Percentiles rank a stretch among this genome's conserved stretches.
Conservation (phyloP, 73 alveolate genomes). For the Symbiodinium natans region DNA sequence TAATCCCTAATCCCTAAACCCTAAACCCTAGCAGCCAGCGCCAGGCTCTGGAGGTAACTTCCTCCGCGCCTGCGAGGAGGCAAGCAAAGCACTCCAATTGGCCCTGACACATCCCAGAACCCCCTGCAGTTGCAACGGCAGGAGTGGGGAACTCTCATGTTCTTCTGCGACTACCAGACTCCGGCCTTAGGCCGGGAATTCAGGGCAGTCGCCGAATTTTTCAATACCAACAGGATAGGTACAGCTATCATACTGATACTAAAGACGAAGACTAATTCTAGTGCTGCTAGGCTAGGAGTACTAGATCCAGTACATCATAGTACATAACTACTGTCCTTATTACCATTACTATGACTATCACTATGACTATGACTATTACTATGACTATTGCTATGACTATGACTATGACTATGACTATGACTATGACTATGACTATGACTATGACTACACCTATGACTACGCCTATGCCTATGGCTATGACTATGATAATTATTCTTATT, state of each 20-base stretch:
- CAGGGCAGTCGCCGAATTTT: too few species aligned
- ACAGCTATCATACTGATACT: too few species aligned
- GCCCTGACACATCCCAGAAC: background rate
- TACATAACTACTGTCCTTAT: too few species aligned
- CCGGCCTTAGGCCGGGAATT: slow-evolving; percentile 53
- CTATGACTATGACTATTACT: background rate
- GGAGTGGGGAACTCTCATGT: slow-evolving; percentile 94
- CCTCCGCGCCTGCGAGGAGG: slow-evolving; percentile 93
- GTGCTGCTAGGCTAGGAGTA: too few species aligned
- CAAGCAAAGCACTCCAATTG: background rate
- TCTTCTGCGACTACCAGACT: slow-evolving; percentile 93
- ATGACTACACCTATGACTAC: background rate
- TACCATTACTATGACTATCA: background rate
- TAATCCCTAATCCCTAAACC: too few species aligned
- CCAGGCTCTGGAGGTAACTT: slow-evolving; percentile 91
- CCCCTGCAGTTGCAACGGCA: background rate
- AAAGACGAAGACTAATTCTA: too few species aligned
- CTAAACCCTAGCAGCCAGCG: background rate
- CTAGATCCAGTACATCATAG: too few species aligned
- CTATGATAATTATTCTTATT: too few species aligned
- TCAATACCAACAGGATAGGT: too few species aligned
- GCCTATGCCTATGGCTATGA: background rate
- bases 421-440: background rate
- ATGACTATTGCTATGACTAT: background rate
- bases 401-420: background rate